Evolutionary conservation across 352 stramenopile genomes (phyloP), one percentile per base, ranked within the genome.

Genomic region (Phytophthora aleatoria): DNA sequence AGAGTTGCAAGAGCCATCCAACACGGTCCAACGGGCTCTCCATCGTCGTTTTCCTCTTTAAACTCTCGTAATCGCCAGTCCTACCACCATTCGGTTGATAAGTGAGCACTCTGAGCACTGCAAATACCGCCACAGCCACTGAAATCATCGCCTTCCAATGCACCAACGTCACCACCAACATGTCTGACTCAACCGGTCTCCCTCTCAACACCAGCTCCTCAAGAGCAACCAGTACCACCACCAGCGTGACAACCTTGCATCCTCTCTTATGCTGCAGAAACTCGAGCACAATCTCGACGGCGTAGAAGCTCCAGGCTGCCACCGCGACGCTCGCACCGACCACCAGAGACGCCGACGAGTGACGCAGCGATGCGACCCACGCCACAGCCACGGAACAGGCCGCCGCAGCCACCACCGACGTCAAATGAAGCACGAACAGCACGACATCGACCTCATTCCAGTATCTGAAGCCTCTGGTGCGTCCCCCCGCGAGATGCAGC

Each of bases 1-100:
- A 80, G n/a, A 92, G 54, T 13, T 80, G 80, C 13, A 83, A 91
- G 31, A 89, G 38, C 51, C 74, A 79, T 6, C 73, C 72, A 1
- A 83, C 80, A 12, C 57, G 65, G 47, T 94, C 85, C 33, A 92
- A 78, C 9, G 79, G 76, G 30, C 65, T 89, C 16, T 60, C 42
- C 44, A 64, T 62, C 31, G 3, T 36, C 13, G 47, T 33, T 13
- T 39, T 33, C 15, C 27, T 50, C 20, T 67, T 51, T 33, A 61
- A 26, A 28, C 12, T 13, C 15, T 67, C 41, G 6, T 8, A 24
- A 16, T 41, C 28, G 48, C 38, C 27, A 43, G 28, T 35, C 39
- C 20, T 36, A 3, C 15, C 13, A 2, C 13, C 47, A 15, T 2
- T 12, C 7, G 8, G 33, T 43, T 16, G 26, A 39, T 45, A 48